Evolutionary conservation across 2,329 filamentous ascomycete genomes (phyloP).

Genomic region (Cyclaneusma minus): DNA sequence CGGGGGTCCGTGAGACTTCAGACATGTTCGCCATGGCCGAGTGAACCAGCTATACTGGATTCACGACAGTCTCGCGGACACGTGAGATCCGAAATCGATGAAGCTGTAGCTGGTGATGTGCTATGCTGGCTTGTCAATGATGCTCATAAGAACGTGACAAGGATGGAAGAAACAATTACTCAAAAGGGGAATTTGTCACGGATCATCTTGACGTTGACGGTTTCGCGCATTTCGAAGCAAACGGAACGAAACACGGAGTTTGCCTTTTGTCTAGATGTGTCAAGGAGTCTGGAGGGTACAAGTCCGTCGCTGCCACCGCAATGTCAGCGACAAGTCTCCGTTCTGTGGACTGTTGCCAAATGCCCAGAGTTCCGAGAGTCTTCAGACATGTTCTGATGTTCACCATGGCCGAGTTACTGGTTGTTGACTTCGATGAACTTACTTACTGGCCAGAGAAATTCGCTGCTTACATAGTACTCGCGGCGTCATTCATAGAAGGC

Average conservation of each 20-base stretch:
- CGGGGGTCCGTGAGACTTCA: slow-evolving; percentile 15
- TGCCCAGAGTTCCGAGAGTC: slow-evolving; percentile 24
- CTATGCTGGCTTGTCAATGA: slow-evolving; percentile 35
- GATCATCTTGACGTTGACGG: no score
- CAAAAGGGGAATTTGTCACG: slow-evolving; percentile 20
- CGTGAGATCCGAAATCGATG: no score
- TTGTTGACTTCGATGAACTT: no score
- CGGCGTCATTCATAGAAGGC: no score
- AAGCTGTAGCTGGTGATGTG: slow-evolving; percentile 41
- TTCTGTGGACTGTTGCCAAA: slow-evolving; percentile 30
- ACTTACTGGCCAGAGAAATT: no score
- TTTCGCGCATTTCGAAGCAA: no score
- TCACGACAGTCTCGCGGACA: slow-evolving; percentile 25
- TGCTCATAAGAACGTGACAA: slow-evolving; percentile 27
- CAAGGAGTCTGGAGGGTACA: slow-evolving; percentile 24
- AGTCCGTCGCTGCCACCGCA: slow-evolving; percentile 17
- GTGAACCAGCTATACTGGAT: slow-evolving; percentile 26
- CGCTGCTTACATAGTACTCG: no score
- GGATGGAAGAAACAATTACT: no score
- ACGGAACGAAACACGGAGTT: no score
- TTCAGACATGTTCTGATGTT: slow-evolving; percentile 18
- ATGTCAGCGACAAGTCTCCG: no score
- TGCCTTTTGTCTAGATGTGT: slow-evolving; percentile 28
- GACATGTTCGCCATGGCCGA: slow-evolving; percentile 22
- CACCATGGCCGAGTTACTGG: slow-evolving; percentile 25